Base-by-base conservation (phyloP, 2,329 filamentous ascomycete genomes). In the Teratosphaeria gauchensis region DNA sequence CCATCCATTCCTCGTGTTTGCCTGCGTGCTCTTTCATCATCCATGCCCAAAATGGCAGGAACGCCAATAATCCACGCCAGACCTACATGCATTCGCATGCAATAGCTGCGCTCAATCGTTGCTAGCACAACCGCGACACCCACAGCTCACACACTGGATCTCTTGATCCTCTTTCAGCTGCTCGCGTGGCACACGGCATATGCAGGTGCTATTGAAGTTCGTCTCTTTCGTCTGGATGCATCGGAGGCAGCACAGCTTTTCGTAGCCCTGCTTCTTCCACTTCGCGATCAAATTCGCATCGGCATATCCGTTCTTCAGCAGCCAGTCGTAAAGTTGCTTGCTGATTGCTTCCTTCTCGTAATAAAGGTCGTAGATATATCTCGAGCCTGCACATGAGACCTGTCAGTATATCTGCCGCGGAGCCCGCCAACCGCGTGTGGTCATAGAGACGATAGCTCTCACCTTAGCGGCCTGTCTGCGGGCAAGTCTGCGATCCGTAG, bases 141-240 rank as follows among this genome's bases (percentile, higher is more conserved):
- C 94, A 74, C 94, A 99, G 75, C 84, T 96, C 56, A 97, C 90
- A 71, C 94, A 99, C 74, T 97, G 88, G 33, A 97, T 86, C 42
- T 89, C 88, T 72, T 94, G 88, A 51, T 90, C 86, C 69, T 95
- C 91, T 75, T 96, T 96, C 71, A 99, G 76, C 73, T 95, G 84
- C 33, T 90, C 87, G 71, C 88, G 87, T 1, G 94, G 94, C 55
- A 99, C 92, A 56, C 94, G 89, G 74, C 94, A 99, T 69, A 99
- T 94, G 73, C 94, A 99, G 0, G 92, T 99, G 64, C 90, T 89
- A 74, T 92, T 94, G 79, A 97, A 99, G 75, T 99, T 99, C 32
- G 94, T 99, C 80, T 99, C 94, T 75, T 97, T 97, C n/a, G 94
- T 96, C 76, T 99, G 94, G 58, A 99, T 92, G 75, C 94, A 99